Base-by-base conservation (phyloP, 1,284 basidiomycete species). In the Fomitiporia mediterranea region DNA sequence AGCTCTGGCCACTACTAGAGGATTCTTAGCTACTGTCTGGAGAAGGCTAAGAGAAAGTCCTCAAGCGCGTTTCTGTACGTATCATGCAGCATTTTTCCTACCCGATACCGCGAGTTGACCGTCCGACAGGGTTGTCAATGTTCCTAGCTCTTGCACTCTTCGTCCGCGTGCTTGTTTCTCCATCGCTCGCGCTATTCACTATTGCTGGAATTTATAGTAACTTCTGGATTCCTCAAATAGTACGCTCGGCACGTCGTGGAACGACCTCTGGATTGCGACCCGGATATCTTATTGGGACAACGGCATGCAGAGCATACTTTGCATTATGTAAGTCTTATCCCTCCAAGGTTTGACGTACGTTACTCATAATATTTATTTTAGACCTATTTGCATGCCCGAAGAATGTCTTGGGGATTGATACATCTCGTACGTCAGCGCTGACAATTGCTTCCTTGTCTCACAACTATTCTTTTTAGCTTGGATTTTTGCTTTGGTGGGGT, bases 171-270 rank as follows among this genome's bases (percentile, higher is more conserved):
- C 82, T 91, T 39, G 70, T 92, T 53, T 81, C 86, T 2, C 85
- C 90, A 0, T 79, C 81, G 0, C 71, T 91, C 11, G 80, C 88
- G 0, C 76, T 91, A 30, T 67, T 90, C 40, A 82, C 91, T 63
- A 76, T 94, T n/a, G 80, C 77, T 13, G 66, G 74, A 19, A 78
- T 90, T 57, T 91, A 94, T 69, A 86, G 83, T 1, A 80, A 80
- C 61, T 79, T 89, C 61, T 96, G 93, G 93, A 62, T 87, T 1
- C 86, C 89, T 4, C 92, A 95, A 71, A 92, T 95, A 52, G 76
- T 86, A 60, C 78, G 93, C 25, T 90, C 92, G 38, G 81, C 80
- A 4, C 77, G 79, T 23, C 78, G 87, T 19, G 89, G 87, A 4
- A 78, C 88, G 53, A 78, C 78, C 5, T 86, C 86, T 64, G 88